Base-by-base conservation (phyloP, 2,329 filamentous ascomycete species). In the Talaromyces sp. region DNA sequence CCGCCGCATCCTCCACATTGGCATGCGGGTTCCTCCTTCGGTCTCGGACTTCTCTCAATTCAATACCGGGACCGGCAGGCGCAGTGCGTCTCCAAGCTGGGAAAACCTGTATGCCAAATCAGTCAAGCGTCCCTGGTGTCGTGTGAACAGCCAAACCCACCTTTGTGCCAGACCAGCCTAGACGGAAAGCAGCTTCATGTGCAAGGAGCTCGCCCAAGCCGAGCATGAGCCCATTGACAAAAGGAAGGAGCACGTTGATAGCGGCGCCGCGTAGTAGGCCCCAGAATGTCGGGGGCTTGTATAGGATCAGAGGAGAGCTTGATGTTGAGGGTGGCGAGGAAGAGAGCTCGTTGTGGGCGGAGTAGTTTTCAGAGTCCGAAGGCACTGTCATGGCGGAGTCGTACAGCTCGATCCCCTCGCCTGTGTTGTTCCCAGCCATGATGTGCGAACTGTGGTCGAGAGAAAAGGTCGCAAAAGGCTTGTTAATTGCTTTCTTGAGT, bases 181-280 rank as follows among this genome's bases (percentile, higher is more conserved):
- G 80, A 70, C 94, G 83, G 73, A 94, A 99, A 1, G 95, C 95
- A 57, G 91, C 89, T 80, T 99, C 95, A 73, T 99, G 95, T 60
- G 95, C 95, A 76, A 99, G 94, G 57, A 99, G 79, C 79, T 99
- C 95, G 68, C 95, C 95, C 72, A 99, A 97, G 2, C 95, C 95
- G 71, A 99, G 79, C 95, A 99, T 99, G 82, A 99, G 85, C 54
- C 95, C 95, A 78, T 99, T 99, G 72, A 99, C 87, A 71, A 99
- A 99, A 0, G 95, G 95, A 23, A 99, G 79, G 1, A 99, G 71
- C n/a, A 99, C 81, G 75, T 99, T 99, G 78, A 99, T 99, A 5
- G 93, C 92, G 16, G 92, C 91, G 42, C 95, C 92, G 60, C 94
- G 87, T 60, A 97, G 67, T 65, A 99, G 76, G 9, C 90, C 87